Percentiles rank a stretch among this genome's conserved stretches.
phyloP scores from a whole-genome alignment of 805 yeast species.

The Saccharomyces kudriavzevii region DNA sequence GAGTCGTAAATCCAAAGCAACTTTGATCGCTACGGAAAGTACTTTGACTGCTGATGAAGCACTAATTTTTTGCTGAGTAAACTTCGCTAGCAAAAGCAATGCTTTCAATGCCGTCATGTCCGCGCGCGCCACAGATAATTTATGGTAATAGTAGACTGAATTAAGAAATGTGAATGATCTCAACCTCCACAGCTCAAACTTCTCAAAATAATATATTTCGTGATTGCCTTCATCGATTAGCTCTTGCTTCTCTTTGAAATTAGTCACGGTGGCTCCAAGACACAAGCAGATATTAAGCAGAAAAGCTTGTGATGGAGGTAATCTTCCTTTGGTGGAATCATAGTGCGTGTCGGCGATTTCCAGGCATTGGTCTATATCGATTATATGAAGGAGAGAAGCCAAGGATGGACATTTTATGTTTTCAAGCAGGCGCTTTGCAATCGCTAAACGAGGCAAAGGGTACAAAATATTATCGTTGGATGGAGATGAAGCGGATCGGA shows the following conservation, averaged over 20 bases:
- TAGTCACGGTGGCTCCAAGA: constrained; percentile 7
- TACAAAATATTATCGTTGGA: constrained; percentile 3
- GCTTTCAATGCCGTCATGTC: constrained; percentile 45
- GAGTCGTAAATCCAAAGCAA: constrained; percentile 48
- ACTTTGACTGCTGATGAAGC: constrained; percentile 36
- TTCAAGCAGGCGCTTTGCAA: constrained; percentile 7
- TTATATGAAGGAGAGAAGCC: constrained; percentile 3
- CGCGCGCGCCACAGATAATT: constrained; percentile 33
- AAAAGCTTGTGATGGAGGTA: constrained; percentile 11
- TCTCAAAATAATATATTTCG: not conserved
- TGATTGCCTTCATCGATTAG: constrained; percentile 9
- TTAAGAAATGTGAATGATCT: constrained; percentile 28
- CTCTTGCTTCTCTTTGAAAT: constrained; percentile 8
- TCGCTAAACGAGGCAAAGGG: constrained; percentile 6
- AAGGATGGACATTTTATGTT: constrained; percentile 1
- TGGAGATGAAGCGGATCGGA: constrained; percentile 2
- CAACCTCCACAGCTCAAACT: constrained; percentile 7
- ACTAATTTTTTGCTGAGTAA: constrained; percentile 29
- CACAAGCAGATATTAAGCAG: constrained; percentile 11
- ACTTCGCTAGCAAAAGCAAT: constrained; percentile 36
- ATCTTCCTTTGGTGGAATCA: constrained; percentile 1
- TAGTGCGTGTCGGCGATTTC: constrained; percentile 5
- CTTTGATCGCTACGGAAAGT: constrained; percentile 38
- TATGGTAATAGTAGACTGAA: constrained; percentile 41
- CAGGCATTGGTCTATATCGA: constrained; percentile 3